These are phyloP conservation scores for Auricularia heimuer DNA, from an alignment of 768 basidiomycete species.

Conservation along the genomic window DNA sequence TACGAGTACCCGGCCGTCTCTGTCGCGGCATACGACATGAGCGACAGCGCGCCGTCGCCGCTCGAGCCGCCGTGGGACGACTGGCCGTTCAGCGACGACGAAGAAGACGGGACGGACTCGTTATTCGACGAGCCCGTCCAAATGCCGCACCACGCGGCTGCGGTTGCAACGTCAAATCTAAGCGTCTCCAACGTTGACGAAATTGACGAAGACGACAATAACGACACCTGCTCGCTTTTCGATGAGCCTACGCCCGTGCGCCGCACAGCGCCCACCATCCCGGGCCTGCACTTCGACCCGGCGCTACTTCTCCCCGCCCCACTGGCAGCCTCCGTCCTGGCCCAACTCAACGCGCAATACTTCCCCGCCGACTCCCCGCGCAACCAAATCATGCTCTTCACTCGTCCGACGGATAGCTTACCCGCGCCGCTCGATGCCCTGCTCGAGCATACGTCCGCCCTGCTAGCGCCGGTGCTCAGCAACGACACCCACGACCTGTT, in stretches of 20 bases:
- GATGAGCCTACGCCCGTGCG: slow-evolving; percentile 15
- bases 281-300: slow-evolving; percentile 55
- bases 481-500: slow-evolving; percentile 41
- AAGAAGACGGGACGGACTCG: slow-evolving; percentile 27
- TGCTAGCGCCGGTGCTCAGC: slow-evolving; percentile 45
- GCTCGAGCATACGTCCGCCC: slow-evolving; percentile 36
- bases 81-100: slow-evolving; percentile 7
- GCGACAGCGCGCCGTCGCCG: not conserved
- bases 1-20: not conserved
- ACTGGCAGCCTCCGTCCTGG: slow-evolving; percentile 35
- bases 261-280: slow-evolving; percentile 43
- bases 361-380: slow-evolving; percentile 25
- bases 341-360: slow-evolving; percentile 33
- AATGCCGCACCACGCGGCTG: not conserved
- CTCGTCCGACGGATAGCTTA: not conserved
- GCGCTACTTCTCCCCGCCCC: slow-evolving; percentile 38
- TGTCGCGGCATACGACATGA: not conserved
- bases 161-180: too few relatives aligned
- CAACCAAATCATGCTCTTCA: slow-evolving; percentile 85
- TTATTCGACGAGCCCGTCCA: slow-evolving; percentile 37
- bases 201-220: slow-evolving; percentile 2
- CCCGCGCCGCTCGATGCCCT: slow-evolving; percentile 33
- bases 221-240: slow-evolving; percentile 7
- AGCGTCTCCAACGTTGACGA: too few relatives aligned
- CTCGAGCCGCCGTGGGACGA: not conserved